Evolutionary conservation across 192 early-diverging fungal genomes (phyloP).

Genomic region (Thamnidium elegans): DNA sequence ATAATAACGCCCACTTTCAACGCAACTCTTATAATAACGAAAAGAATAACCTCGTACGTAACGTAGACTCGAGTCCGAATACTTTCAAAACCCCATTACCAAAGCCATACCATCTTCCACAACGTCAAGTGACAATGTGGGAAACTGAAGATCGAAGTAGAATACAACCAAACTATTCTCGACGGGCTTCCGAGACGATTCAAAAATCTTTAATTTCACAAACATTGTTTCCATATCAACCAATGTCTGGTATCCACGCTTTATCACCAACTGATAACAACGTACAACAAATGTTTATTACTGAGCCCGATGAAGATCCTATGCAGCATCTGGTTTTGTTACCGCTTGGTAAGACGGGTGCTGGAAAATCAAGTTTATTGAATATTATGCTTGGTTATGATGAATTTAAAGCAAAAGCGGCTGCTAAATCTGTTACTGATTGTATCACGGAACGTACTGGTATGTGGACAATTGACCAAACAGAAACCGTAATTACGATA

Average conservation of each 20-base stretch:
- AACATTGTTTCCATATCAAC: background rate
- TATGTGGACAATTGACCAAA: conserved; percentile 19
- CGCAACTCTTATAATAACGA: no score
- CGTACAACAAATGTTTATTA: background rate
- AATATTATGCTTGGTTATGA: conserved; percentile 43
- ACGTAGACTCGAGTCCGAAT: no score
- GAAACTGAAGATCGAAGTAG: no score
- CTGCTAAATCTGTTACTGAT: conserved; percentile 31
- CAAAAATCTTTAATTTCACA: no score
- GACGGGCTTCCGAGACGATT: no score
- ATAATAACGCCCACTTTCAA: no score
- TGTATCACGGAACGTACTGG: conserved; percentile 12
- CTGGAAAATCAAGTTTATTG: conserved; percentile 47
- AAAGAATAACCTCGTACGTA: no score
- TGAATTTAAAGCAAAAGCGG: conserved; percentile 39
- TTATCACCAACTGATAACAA: background rate
- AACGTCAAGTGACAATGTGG: no score
- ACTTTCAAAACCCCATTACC: no score
- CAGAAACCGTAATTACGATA: conserved; percentile 19
- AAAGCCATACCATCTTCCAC: no score
- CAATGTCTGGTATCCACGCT: background rate
- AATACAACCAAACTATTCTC: no score
- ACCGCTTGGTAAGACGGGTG: conserved; percentile 23
- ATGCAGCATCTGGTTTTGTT: background rate
- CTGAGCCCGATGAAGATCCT: background rate